These are phyloP conservation scores for Conticribra guillardii DNA, from an alignment of 108 stramenopile species.

Conservation along the genomic window DNA sequence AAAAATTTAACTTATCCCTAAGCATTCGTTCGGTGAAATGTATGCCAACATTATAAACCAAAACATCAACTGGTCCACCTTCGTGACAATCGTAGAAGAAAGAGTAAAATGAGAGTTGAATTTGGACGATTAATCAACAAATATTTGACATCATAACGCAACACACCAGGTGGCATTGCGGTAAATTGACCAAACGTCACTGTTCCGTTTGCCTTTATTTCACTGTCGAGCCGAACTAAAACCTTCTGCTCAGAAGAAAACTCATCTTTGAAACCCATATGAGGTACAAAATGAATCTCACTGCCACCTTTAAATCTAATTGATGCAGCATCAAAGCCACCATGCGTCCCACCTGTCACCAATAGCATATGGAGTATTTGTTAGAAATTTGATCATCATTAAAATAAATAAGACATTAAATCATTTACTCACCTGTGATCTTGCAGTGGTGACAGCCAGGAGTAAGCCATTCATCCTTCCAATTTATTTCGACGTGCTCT, in stretches of 20 bases:
- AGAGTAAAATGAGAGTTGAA: too few species aligned
- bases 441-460: background rate
- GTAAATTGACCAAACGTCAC: constrained; percentile 29
- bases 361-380: too few species aligned
- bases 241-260: constrained; percentile 2
- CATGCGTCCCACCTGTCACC: constrained; percentile 8
- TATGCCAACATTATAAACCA: constrained; percentile 29
- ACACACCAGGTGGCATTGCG: constrained; percentile 6
- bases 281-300: constrained; percentile 34
- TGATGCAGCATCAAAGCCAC: constrained; percentile 34
- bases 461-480: constrained; percentile 24
- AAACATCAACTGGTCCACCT: constrained; percentile 15
- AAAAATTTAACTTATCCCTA: background rate
- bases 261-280: constrained; percentile 7
- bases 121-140: too few species aligned
- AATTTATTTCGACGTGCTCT: constrained; percentile 8
- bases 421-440: too few species aligned
- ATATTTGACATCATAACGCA: background rate
- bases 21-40: background rate
- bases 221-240: constrained; percentile 3
- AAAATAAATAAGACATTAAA: too few species aligned
- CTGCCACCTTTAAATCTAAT: constrained; percentile 7
- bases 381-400: too few species aligned
- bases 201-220: constrained; percentile 10
- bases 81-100: too few species aligned